Evolutionary conservation across 176 grass and related monocot genomes (phyloP).

Genomic region (Otatea glauca): DNA sequence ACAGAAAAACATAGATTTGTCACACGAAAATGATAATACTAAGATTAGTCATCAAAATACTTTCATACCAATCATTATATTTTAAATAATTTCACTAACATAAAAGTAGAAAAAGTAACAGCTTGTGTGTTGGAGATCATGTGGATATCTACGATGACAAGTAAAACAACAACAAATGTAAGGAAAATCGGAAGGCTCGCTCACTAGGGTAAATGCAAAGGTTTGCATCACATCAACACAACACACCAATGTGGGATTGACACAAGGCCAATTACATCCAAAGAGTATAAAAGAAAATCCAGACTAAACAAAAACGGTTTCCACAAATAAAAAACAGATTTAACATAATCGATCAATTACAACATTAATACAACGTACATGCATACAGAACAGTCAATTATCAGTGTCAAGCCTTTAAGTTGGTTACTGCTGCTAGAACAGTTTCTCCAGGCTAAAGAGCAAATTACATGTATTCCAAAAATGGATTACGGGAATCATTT

Average conservation of each 20-base stretch:
- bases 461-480: conserved; percentile 21
- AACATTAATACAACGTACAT: conserved; percentile 9
- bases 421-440: neutral
- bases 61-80: too few species aligned
- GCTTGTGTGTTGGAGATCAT: too few species aligned
- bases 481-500: neutral
- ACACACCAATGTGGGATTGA: neutral
- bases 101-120: too few species aligned
- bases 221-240: neutral
- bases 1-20: too few species aligned
- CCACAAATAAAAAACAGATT: neutral
- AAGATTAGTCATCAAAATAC: too few species aligned
- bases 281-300: neutral
- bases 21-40: too few species aligned
- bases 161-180: too few species aligned
- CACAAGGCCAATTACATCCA: neutral
- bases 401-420: neutral
- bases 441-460: conserved; percentile 18
- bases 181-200: neutral
- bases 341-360: neutral
- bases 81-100: too few species aligned
- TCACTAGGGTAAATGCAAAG: neutral
- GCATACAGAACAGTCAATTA: conserved; percentile 1
- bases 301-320: neutral
- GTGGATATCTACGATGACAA: too few species aligned